A percentile compares a stretch with the other conserved stretches of the same genome.
Conservation (phyloP, 306 rosid species). For the Vachellia collinsii region DNA sequence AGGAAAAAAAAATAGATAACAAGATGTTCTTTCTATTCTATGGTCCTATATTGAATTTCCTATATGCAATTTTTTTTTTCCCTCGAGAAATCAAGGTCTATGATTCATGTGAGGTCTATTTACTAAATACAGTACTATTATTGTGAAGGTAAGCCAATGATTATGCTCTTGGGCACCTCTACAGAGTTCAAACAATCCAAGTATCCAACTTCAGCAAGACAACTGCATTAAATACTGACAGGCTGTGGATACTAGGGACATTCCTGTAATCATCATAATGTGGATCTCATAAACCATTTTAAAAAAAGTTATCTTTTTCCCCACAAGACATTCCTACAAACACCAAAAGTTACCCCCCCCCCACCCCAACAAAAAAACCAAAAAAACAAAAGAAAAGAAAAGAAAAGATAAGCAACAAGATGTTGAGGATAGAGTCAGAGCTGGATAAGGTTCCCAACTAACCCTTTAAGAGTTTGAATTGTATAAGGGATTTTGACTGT, state of each 20-base stretch:
- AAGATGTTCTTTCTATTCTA: background rate
- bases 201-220: background rate
- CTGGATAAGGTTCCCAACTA: slow-evolving; percentile 14
- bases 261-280: slow-evolving; percentile 37
- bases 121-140: background rate
- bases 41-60: background rate
- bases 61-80: background rate
- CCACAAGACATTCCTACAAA: background rate
- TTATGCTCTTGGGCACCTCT: background rate
- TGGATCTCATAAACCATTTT: slow-evolving; percentile 32
- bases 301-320: background rate
- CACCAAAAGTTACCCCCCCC: too few relatives aligned
- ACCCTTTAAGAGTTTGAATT: too few relatives aligned
- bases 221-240: background rate
- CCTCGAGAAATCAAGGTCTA: background rate
- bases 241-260: slow-evolving; percentile 28
- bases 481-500: too few relatives aligned
- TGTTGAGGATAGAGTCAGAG: background rate
- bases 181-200: background rate
- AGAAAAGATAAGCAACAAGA: background rate
- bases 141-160: background rate
- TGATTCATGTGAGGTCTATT: background rate
- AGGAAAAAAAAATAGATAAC: background rate
- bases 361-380: too few relatives aligned
- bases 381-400: too few relatives aligned